These are phyloP conservation scores for Prillingera fragicola DNA, from an alignment of 1,284 basidiomycete genomes.

Conservation along the genomic window DNA sequence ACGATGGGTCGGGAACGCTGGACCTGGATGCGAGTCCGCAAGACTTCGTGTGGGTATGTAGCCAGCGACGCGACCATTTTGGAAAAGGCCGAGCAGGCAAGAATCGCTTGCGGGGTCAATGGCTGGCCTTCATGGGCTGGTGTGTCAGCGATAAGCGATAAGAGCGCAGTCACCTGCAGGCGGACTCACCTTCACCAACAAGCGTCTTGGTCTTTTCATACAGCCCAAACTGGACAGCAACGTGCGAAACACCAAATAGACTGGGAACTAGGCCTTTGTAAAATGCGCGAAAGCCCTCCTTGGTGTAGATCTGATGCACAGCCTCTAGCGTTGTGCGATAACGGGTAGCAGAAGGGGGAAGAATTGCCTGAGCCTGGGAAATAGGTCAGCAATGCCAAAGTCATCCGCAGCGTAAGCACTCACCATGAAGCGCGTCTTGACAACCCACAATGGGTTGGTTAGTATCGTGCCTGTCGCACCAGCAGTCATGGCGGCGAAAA, in stretches of 20 bases:
- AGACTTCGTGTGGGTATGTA: constrained; percentile 93
- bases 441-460: constrained; percentile 93
- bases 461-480: constrained; percentile 83
- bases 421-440: constrained; percentile 97
- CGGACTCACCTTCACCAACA: constrained; percentile 65
- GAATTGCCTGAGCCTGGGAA: constrained; percentile 48
- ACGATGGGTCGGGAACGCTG: not conserved
- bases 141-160: constrained; percentile 2
- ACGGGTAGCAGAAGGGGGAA: constrained; percentile 63
- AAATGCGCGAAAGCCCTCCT: constrained; percentile 77
- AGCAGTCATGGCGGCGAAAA: constrained; percentile 85
- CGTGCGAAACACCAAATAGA: constrained; percentile 81
- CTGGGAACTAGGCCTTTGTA: constrained; percentile 87
- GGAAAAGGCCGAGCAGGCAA: constrained; percentile 76
- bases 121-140: constrained; percentile 50
- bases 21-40: constrained; percentile 85
- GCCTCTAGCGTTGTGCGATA: constrained; percentile 86
- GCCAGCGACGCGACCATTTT: constrained; percentile 92
- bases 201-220: constrained; percentile 83
- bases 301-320: constrained; percentile 73
- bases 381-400: not conserved
- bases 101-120: constrained; percentile 64
- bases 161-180: not conserved
- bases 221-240: constrained; percentile 92
- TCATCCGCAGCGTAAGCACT: constrained; percentile 32